Evolutionary conservation across 2,329 filamentous ascomycete species (phyloP), one percentile per base, ranked within the genome.

Genomic region (Gliomastix tumulicola): DNA sequence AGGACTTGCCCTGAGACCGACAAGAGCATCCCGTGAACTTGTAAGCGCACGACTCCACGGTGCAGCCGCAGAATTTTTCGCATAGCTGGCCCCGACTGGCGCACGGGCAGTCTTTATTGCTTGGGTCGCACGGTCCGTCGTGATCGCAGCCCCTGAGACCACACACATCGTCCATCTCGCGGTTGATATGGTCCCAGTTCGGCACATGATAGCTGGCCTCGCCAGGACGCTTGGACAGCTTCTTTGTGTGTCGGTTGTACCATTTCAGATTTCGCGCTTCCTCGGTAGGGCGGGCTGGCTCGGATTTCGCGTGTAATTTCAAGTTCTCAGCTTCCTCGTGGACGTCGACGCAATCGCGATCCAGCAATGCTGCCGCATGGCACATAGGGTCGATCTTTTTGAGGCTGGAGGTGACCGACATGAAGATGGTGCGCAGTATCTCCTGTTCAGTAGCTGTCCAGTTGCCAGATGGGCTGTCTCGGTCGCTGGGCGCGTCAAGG

Each of bases 1-100:
- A 74, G 37, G 83, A 84, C 7, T 62, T 74, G 12, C 39, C 38
- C 2, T 31, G 62, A 1, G 63, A 61, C 34, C 77, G 65, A 49
- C 85, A 90, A 4, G 68, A 69, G 50, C 79, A 84, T 3, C 79
- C 79, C 1, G 76, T 82, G 46, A 82, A 84, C 40, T 80, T 79
- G 45, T 75, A 71, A 21, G 71, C 68, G 42, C 79, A 84, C 13
- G 51, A 66, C 9, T 76, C 70, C 4, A 69, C 66, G 0, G 74
- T 71, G 47, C 79, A 84, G 9, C 68, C 66, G 43, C 85, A 90
- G 42, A 77, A 79, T 45, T 82, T 83, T 45, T 89, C 84, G 50
- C 85, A 90, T 15, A 82, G 68, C 16, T 87, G 62, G 13, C 69
- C 68, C 9, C 71, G 65, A 33, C 67, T 56, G 13, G 75, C 78